Base-by-base conservation (phyloP, 805 yeast species). In the Wickerhamomyces rabaulensis region DNA sequence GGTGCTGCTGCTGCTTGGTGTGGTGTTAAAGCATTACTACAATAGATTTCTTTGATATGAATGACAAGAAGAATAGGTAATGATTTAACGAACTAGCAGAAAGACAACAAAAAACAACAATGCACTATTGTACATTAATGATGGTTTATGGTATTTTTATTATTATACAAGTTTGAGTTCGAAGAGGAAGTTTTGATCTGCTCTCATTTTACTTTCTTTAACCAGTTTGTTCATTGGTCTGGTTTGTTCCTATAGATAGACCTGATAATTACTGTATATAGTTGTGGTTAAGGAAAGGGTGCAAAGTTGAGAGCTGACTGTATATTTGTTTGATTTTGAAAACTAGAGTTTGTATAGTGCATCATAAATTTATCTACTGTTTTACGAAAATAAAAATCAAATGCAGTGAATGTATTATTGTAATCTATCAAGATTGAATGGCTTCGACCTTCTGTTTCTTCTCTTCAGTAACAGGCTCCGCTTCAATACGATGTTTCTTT, bases 1-100 rank as follows among this genome's bases (percentile, higher is more conserved):
- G 79, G 80, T 53, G 95, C 86, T 51, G 95, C 97, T 44, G 96
- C 86, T 52, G 81, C 80, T 33, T 92, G 99, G 99, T 84, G 95
- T 73, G 92, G 85, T 42, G 62, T 85, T 60, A 92, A 92, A 71
- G 57, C 63, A 15, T 27, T 56, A 19, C 45, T 60, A 33, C 38
- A 33, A 33, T 33, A 33, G 36, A 33, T 33, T 33, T 16, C 20
- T 16, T 16, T 16, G 20, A 33, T 20, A 16, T 17, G 4, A 27
- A 33, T 16, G 36, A 15, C 3, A 33, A 33, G 36, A 15, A 15
- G 16, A 17, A 33, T 6, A 17, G 8, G 36, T 33, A 33, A 33
- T 33, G 36, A 33, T 33, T 33, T 16, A 33, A 33, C 20, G 36
- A 33, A 33, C 3, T 33, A 16, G 20, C 36, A 33, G 20, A 33